Evolutionary conservation across 2,329 filamentous ascomycete genomes (phyloP), one percentile per base, ranked within the genome.

Genomic region (Fusarium nematophilum): DNA sequence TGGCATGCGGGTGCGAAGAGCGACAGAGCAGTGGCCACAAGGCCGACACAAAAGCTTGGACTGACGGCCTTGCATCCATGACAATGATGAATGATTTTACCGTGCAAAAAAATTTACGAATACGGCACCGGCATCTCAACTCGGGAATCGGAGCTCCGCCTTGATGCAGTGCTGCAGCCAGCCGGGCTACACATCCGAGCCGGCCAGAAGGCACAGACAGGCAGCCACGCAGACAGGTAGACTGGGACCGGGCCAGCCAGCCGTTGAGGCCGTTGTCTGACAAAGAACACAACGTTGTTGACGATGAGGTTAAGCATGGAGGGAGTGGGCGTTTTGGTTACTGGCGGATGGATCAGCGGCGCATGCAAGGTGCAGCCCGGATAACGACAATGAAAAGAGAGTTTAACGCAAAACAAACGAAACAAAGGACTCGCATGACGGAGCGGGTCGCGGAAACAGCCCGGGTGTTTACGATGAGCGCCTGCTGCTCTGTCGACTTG

Each of bases 31-130:
- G n/a, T n/a, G n/a, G n/a, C n/a, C n/a, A n/a, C n/a, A n/a, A n/a
- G n/a, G n/a, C n/a, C n/a, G n/a, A n/a, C n/a, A n/a, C n/a, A n/a
- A n/a, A n/a, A n/a, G n/a, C n/a, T n/a, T n/a, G n/a, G n/a, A n/a
- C n/a, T n/a, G n/a, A n/a, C n/a, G n/a, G n/a, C n/a, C n/a, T n/a
- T n/a, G n/a, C n/a, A n/a, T n/a, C n/a, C n/a, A n/a, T n/a, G n/a
- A n/a, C n/a, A n/a, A n/a, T n/a, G n/a, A n/a, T n/a, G n/a, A n/a
- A n/a, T n/a, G n/a, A n/a, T n/a, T n/a, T n/a, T n/a, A n/a, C n/a
- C n/a, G n/a, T n/a, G n/a, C n/a, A n/a, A n/a, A 21, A 30, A 17
- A 30, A 14, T 39, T 46, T 65, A 65, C 62, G 62, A 65, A 65
- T 60, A 62, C 61, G 61, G 42, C 34, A 27, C 48, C 51, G 55